Base-by-base conservation (phyloP, 768 basidiomycete species). In the Tulasnella sp. region DNA sequence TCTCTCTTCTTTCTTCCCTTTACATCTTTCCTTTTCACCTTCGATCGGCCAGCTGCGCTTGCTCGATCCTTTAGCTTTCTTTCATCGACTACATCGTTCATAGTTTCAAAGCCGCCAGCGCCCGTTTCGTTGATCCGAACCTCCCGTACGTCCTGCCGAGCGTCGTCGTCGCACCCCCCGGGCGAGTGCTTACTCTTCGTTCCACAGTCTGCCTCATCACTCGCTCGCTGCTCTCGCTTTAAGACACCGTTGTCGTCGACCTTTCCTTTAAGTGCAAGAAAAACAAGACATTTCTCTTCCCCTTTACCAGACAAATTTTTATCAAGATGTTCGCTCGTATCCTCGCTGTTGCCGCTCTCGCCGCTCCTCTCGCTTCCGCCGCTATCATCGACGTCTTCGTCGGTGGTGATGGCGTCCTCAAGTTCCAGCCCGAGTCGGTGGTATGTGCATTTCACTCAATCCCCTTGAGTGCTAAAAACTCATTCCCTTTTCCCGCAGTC, bases 381-480 rank as follows among this genome's bases (percentile, higher is more conserved):
- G 77, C 40, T 32, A 72, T 77, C 77, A 70, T 70, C 39, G 67
- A 79, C 51, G 78, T 80, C 61, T 74, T 76, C 29, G 79, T 80
- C 35, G 79, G 79, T 37, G 78, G 72, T n/a, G 23, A 3, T 37
- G 79, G 78, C 10, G 55, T 3, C 15, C 69, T 80, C 16, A 32
- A 29, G 40, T 80, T 80, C 78, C 44, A 29, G 10, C 79, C 79
- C n/a, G 37, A 73, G 5, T 42, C 18, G 37, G 55, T 80, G 35
- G 79, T 80, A 74, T 15, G 79, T 79, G 26, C 32, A 32, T 26
- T 75, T 42, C 70, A 16, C 70, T 74, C n/a, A 35, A 23, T 10
- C 42, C 42, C 42, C 10, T 57, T 57, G n/a, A n/a, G n/a, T n/a
- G n/a, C n/a, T n/a, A n/a, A n/a, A n/a, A n/a, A 3, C 23, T 40